phyloP scores from a whole-genome alignment of 345 rosid genomes.

The Hibiscus tridactylites region DNA sequence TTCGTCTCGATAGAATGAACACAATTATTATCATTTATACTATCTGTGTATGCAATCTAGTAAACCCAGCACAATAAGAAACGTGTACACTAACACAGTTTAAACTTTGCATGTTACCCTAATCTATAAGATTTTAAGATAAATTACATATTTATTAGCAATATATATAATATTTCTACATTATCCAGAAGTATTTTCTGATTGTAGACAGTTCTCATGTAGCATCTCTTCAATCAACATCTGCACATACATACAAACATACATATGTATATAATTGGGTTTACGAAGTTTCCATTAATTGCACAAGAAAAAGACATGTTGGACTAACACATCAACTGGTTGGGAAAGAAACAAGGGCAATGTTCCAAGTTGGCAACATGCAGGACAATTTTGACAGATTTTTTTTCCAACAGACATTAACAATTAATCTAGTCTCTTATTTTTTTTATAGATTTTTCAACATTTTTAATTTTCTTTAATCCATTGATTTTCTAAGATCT shows the following conservation, averaged over 20 bases:
- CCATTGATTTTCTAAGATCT: neutral
- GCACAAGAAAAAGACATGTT: neutral
- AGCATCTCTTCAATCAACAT: neutral
- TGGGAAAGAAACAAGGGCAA: neutral
- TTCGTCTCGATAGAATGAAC: no score
- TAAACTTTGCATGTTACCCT: neutral
- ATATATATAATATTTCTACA: neutral
- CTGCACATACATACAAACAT: neutral
- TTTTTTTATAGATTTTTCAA: neutral
- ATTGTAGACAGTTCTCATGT: neutral
- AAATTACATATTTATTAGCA: neutral
- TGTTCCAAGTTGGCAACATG: slow-evolving; percentile 2
- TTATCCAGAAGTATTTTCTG: neutral
- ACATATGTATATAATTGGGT: neutral
- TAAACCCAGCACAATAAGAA: neutral
- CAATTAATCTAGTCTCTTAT: neutral
- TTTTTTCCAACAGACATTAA: neutral
- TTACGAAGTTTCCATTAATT: neutral
- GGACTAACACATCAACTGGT: neutral
- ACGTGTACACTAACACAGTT: neutral
- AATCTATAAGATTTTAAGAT: neutral
- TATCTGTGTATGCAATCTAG: neutral
- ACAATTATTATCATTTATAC: no score
- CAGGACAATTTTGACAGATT: neutral
- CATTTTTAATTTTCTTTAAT: neutral